phyloP scores from a whole-genome alignment of 2,329 filamentous ascomycete genomes.

The Passalora sequoiae region DNA sequence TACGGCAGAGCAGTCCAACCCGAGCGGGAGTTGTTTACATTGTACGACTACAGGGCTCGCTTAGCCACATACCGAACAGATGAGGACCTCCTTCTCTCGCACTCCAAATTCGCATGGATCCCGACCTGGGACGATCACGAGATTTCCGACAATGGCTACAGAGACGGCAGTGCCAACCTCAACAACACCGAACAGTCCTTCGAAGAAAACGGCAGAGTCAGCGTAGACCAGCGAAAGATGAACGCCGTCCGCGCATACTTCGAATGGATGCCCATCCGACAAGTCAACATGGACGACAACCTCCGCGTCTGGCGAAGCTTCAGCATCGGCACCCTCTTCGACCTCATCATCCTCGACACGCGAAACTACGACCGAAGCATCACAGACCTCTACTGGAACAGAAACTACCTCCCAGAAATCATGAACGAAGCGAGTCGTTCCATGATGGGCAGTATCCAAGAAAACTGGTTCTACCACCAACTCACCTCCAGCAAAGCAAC shows the following conservation, averaged over 20 bases:
- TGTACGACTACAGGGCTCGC: conserved; percentile 44
- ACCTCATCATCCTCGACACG: conserved; percentile 43
- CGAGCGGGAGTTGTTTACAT: conserved; percentile 36
- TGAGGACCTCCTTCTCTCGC: conserved; percentile 37
- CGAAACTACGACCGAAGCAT: conserved; percentile 42
- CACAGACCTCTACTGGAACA: conserved; percentile 34
- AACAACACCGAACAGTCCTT: conserved; percentile 44
- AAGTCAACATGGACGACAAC: conserved; percentile 43
- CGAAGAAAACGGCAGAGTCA: conserved; percentile 36
- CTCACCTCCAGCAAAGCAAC: conserved; percentile 50
- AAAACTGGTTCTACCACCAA: conserved; percentile 49
- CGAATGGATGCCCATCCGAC: conserved; percentile 42
- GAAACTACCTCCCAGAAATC: conserved; percentile 22
- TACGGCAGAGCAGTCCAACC: conserved; percentile 27
- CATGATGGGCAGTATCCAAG: conserved; percentile 26
- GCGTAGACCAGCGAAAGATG: conserved; percentile 44
- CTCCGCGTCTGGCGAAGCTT: conserved; percentile 42
- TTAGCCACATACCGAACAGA: conserved; percentile 40
- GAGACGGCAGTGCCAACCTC: conserved; percentile 37
- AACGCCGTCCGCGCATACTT: conserved; percentile 42
- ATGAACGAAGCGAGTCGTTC: conserved; percentile 28
- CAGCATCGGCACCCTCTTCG: conserved; percentile 39
- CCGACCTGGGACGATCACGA: conserved; percentile 39
- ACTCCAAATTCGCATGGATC: conserved; percentile 42
- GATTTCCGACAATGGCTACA: conserved; percentile 39